These are phyloP conservation scores for Xylariaceae sp. DNA, from an alignment of 2,329 filamentous ascomycete genomes.

Conservation along the genomic window DNA sequence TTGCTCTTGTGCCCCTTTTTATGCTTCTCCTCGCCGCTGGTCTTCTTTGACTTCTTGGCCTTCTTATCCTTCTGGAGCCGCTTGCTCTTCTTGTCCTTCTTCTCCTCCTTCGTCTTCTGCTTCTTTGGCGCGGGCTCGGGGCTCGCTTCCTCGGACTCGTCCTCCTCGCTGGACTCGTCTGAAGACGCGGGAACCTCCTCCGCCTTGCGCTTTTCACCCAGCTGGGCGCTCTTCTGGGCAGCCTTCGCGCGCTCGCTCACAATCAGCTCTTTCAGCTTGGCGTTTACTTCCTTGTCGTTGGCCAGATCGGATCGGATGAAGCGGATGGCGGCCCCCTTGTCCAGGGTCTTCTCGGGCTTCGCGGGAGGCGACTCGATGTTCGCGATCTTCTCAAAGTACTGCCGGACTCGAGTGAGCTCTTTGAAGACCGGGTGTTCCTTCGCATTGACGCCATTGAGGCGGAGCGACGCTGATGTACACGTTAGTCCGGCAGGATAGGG, in stretches of 20 bases:
- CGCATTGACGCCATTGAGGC: constrained; percentile 71
- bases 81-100: constrained; percentile 22
- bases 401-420: constrained; percentile 78
- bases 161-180: constrained; percentile 15
- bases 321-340: constrained; percentile 71
- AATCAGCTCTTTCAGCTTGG: constrained; percentile 47
- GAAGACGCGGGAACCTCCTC: constrained; percentile 15
- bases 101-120: constrained; percentile 32
- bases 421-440: constrained; percentile 77
- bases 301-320: constrained; percentile 74
- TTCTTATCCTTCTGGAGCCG: constrained; percentile 28
- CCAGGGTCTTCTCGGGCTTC: constrained; percentile 46
- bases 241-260: constrained; percentile 49
- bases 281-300: constrained; percentile 40
- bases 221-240: constrained; percentile 36
- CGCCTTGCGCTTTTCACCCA: constrained; percentile 22
- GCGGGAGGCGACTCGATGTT: constrained; percentile 56
- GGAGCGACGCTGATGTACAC: constrained; percentile 53
- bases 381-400: constrained; percentile 92
- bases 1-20: constrained; percentile 31
- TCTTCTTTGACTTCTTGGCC: constrained; percentile 15
- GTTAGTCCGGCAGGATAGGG: too few species aligned
- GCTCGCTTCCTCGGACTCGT: constrained; percentile 33
- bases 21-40: constrained; percentile 1
- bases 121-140: constrained; percentile 27